Evolutionary conservation across 192 early-diverging fungal genomes (phyloP), one percentile per base, ranked within the genome.

Genomic region (Backusella sp.): DNA sequence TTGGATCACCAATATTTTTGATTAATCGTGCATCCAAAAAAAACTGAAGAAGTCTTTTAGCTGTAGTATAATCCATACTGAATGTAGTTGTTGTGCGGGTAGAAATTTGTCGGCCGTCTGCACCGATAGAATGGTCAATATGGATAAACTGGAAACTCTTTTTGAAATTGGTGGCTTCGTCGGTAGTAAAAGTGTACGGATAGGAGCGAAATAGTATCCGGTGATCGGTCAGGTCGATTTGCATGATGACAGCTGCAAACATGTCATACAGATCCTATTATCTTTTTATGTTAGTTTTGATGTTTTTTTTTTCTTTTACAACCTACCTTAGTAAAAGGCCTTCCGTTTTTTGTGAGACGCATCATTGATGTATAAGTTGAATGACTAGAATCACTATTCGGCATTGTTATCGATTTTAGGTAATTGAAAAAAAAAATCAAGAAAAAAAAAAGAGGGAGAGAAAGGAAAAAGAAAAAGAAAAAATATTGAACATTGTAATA

Each of bases 1-100:
- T 70, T 6, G 84, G 73, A 37, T 88, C 85, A 0, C 74, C 26
- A 1, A 78, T 72, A 35, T 79, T 81, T 53, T 85, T 84, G 42
- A 86, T 81, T 19, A 86, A 72, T 17, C 81, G 82, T 17, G 87
- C 84, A 21, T 88, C 85, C 79, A 88, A 82, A 41, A 88, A 86
- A 26, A 83, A 77, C 70, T 85, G 81, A 67, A 84, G 84, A 0
- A 88, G 66, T 36, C 82, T 84, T 28, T 73, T 77, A 35, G 82
- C 72, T 81, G 86, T 88, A 23, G 85, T 84, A 14, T 77, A 67
- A n/a, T 82, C 76, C 76, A 88, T 84, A 11, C 81, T 86, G 52
- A 88, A 86, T 11, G 86, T 85, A 7, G 87, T 88, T 15, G 86
- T 89, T 1, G 82, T 81, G 0, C 83, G 83, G 56, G 83, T 85